Evolutionary conservation across 495 filamentous ascomycete genomes (phyloP).

Genomic region (Glarea lozoyensis): DNA sequence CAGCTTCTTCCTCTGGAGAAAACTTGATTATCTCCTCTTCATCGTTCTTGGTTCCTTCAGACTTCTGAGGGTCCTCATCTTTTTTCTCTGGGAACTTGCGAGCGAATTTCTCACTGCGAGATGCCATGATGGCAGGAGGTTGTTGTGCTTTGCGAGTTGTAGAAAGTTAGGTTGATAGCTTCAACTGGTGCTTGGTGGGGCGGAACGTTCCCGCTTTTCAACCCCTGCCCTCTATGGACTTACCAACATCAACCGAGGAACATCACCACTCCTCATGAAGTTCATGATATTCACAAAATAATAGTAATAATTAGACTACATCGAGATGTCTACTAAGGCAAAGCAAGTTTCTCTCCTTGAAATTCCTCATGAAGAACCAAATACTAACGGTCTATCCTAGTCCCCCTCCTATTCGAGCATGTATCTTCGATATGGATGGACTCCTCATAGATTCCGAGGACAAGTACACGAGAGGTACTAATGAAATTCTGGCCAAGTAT

Average conservation of each 20-base stretch:
- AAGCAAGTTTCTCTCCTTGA: constrained; percentile 3
- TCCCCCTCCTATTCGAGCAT: constrained; percentile 70
- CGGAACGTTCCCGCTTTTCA: constrained; percentile 11
- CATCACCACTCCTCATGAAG: no score
- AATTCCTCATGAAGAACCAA: neutral
- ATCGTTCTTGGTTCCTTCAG: no score
- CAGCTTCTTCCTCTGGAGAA: constrained; percentile 70
- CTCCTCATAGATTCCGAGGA: constrained; percentile 93
- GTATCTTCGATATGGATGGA: constrained; percentile 98
- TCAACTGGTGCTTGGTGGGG: no score
- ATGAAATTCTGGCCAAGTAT: constrained; percentile 68
- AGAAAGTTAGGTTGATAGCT: no score
- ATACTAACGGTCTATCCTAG: constrained; percentile 2
- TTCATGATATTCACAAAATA: no score
- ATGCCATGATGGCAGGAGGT: constrained; percentile 10
- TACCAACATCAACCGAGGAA: no score
- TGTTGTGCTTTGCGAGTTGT: constrained; percentile 3
- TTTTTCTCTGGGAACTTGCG: constrained; percentile 11
- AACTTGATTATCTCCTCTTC: constrained; percentile 35
- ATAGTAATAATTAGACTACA: no score
- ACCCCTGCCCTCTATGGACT: neutral
- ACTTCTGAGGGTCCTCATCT: constrained; percentile 1
- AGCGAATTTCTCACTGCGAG: constrained; percentile 24
- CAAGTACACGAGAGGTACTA: constrained; percentile 76
- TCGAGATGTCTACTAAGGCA: constrained; percentile 1